A percentile compares a stretch with the other conserved stretches of the same genome.
Evolutionary conservation across 352 stramenopile species (phyloP).

Genomic region (Phytophthora hibernalis): DNA sequence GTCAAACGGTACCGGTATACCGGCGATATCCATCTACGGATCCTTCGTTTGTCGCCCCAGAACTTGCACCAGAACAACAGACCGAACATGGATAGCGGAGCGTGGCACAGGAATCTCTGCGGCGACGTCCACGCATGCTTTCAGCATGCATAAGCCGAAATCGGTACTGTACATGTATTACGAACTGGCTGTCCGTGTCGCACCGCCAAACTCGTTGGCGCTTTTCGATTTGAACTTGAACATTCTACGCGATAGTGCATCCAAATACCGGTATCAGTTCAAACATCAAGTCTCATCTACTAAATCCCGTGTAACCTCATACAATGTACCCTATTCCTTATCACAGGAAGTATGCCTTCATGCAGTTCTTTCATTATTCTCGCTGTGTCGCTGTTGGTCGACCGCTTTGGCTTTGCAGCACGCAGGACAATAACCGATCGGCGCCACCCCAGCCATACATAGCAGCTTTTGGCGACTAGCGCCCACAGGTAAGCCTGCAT

Average conservation of each 20-base stretch:
- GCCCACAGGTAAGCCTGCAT: constrained; percentile 11
- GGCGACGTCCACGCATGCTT: neutral
- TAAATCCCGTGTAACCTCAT: neutral
- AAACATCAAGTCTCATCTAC: neutral
- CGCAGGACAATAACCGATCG: constrained; percentile 26
- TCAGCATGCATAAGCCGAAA: too few species aligned
- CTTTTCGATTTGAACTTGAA: constrained; percentile 33
- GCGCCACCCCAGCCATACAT: constrained; percentile 9
- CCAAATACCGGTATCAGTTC: neutral
- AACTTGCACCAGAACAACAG: neutral
- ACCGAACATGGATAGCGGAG: neutral
- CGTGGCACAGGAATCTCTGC: neutral
- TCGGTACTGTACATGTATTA: too few species aligned
- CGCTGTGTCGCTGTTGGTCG: neutral
- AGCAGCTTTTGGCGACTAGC: constrained; percentile 13
- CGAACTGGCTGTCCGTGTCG: constrained; percentile 36
- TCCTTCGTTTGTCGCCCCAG: neutral
- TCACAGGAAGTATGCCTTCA: neutral
- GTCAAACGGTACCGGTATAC: constrained; percentile 13
- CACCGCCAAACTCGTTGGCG: constrained; percentile 18
- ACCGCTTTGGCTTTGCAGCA: constrained; percentile 33
- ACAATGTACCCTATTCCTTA: neutral
- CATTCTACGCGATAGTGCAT: constrained; percentile 1
- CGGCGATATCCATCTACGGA: neutral
- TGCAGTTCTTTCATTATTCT: constrained; percentile 13